These are phyloP conservation scores for Agaricales sp. DNA, from an alignment of 1,284 basidiomycete species.

Conservation along the genomic window DNA sequence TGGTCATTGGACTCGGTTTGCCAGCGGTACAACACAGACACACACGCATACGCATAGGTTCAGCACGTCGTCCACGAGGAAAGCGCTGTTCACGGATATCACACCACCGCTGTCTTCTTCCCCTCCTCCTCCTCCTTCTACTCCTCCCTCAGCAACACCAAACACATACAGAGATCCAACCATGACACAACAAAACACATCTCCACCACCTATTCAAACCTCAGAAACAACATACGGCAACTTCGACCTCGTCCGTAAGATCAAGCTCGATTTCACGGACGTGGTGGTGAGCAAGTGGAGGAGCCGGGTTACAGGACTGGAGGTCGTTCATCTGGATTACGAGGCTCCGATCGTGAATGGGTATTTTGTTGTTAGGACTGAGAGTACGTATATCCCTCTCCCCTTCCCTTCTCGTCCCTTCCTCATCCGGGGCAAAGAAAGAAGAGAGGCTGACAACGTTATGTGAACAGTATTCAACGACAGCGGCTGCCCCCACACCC, in stretches of 20 bases:
- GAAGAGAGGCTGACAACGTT: slow-evolving; percentile 17
- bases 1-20: too few species aligned
- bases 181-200: too few species aligned
- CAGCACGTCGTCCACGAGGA: too few species aligned
- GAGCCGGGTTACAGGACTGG: slow-evolving; percentile 71
- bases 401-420: background rate
- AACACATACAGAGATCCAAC: too few species aligned
- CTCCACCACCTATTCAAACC: too few species aligned
- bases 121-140: too few species aligned
- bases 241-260: slow-evolving; percentile 68
- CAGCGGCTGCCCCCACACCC: slow-evolving; percentile 86
- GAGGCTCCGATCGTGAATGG: slow-evolving; percentile 87
- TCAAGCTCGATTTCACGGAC: slow-evolving; percentile 69
- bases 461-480: slow-evolving; percentile 72
- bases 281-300: slow-evolving; percentile 79
- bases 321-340: slow-evolving; percentile 74
- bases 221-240: slow-evolving; percentile 35
- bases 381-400: slow-evolving; percentile 50
- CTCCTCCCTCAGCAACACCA: too few species aligned
- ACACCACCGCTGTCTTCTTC: too few species aligned
- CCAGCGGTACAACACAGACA: too few species aligned
- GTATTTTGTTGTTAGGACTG: slow-evolving; percentile 87
- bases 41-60: too few species aligned
- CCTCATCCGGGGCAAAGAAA: slow-evolving; percentile 6
- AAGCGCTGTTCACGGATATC: too few species aligned